Base-by-base conservation (phyloP, 179 eudicot genomes). In the Beta corolliflora region DNA sequence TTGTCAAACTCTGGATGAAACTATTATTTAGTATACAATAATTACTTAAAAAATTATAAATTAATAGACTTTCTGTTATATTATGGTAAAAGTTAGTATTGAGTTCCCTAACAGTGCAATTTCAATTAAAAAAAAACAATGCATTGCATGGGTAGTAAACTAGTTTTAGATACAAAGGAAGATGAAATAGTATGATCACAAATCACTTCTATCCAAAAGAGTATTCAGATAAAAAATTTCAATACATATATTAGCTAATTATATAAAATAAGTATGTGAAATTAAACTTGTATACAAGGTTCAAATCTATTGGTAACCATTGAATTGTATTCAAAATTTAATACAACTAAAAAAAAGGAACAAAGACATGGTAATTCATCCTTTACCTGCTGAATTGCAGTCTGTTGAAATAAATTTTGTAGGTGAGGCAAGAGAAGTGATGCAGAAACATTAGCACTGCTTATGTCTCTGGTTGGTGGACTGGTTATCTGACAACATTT, bases 381-480 rank as follows among this genome's bases (percentile, higher is more conserved):
- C 77, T 68, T 72, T 79, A 91, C 99, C 89, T 96, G 99, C 87
- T 96, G 99, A 65, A 92, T 76, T 76, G 95, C 86, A 68, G 97
- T 92, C 86, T 96, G 98, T 84, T 92, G 99, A 77, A 88, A 87
- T 59, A 96, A 97, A 87, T 92, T 91, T 86, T 96, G 99, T 80
- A 96, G 97, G 87, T 91, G 96, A 73, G 93, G 97, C 92, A 96
- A 84, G 68, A 94, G 92, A 83, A 91, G 61, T 65, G 99, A 86
- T 48, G 93, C 85, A 77, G 94, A 88, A 59, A 89, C 65, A 78
- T 76, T 91, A 77, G 84, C 82, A 84, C 79, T 86, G 83, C 86
- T 73, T 64, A 78, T 64, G 65, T 94, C 97, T 86, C 87, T 92
- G 12, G 88, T 73, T 25, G 87, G 78, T 77, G 78, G 97, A 82